Evolutionary conservation across 2,329 filamentous ascomycete genomes (phyloP).

Genomic region (Lecanicillium sp.): DNA sequence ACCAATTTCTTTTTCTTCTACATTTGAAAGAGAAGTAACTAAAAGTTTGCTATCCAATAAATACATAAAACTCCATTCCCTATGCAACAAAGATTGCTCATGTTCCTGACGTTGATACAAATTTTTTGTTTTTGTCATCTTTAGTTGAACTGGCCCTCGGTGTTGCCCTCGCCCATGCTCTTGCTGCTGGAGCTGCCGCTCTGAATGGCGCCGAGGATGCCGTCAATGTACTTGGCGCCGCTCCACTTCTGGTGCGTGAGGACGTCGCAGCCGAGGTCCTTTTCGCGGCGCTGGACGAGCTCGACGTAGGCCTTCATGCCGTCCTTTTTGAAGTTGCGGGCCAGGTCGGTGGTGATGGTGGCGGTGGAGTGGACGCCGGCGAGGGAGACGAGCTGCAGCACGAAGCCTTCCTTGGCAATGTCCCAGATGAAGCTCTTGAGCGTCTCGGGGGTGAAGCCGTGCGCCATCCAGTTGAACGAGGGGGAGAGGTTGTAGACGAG

Average conservation of each 20-base stretch:
- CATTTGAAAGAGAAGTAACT: no score
- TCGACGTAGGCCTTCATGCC: slow-evolving; percentile 99
- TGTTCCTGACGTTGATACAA: no score
- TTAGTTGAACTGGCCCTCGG: slow-evolving; percentile 60
- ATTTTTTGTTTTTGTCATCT: neutral
- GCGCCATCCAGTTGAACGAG: slow-evolving; percentile 97
- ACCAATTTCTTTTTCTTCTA: neutral
- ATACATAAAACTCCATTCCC: no score
- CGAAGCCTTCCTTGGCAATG: slow-evolving; percentile 79
- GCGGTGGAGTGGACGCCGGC: slow-evolving; percentile 61
- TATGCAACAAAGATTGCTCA: no score
- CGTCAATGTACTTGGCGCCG: slow-evolving; percentile 67
- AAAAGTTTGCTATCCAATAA: no score
- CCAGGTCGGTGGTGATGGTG: slow-evolving; percentile 63
- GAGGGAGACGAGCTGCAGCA: slow-evolving; percentile 59
- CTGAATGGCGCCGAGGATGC: slow-evolving; percentile 82
- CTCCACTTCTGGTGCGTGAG: slow-evolving; percentile 89
- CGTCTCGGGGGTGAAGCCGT: slow-evolving; percentile 78
- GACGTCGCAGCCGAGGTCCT: slow-evolving; percentile 87
- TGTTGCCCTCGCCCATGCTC: slow-evolving; percentile 94
- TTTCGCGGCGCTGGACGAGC: slow-evolving; percentile 80
- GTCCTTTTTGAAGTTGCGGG: slow-evolving; percentile 74
- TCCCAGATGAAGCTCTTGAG: slow-evolving; percentile 95
- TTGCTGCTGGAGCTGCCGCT: slow-evolving; percentile 82
- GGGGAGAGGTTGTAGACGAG: slow-evolving; percentile 95